Evolutionary conservation across 768 basidiomycete species (phyloP).

Genomic region (Holtermanniella nyarrowii): DNA sequence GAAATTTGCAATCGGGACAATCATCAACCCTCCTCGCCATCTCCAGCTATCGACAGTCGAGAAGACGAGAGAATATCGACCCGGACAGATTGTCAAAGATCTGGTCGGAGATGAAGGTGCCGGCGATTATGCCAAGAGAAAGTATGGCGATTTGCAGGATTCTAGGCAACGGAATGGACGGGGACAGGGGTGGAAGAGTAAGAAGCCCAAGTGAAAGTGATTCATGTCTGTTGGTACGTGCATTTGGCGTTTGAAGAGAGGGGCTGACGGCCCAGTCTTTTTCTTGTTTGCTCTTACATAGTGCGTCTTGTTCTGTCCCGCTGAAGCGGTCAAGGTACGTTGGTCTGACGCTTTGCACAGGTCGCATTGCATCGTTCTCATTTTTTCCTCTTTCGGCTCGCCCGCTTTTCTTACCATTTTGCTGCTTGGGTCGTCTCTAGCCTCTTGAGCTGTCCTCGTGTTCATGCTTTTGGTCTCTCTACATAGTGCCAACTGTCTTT

Average conservation of each 20-base stretch:
- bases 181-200: conserved; percentile 36
- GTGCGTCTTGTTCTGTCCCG: not conserved
- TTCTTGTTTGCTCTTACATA: too few relatives aligned
- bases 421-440: too few relatives aligned
- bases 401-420: too few relatives aligned
- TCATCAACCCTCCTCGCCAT: conserved; percentile 32
- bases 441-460: too few relatives aligned
- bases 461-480: too few relatives aligned
- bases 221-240: not conserved
- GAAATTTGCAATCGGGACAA: conserved; percentile 37
- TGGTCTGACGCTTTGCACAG: not conserved
- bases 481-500: too few relatives aligned
- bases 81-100: conserved; percentile 30
- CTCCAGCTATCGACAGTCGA: conserved; percentile 30
- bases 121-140: conserved; percentile 37
- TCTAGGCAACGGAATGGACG: conserved; percentile 38
- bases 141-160: conserved; percentile 37
- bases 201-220: conserved; percentile 30
- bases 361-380: too few relatives aligned
- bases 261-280: too few relatives aligned
- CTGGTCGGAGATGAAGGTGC: conserved; percentile 26
- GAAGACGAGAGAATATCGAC: conserved; percentile 26
- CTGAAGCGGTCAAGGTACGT: not conserved
- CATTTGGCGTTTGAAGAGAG: not conserved
- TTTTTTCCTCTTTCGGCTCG: too few relatives aligned